A percentile compares a stretch with the other conserved stretches of the same genome.
These are phyloP conservation scores for Bombardia bombarda DNA, from an alignment of 495 filamentous ascomycete genomes.

Conservation along the genomic window DNA sequence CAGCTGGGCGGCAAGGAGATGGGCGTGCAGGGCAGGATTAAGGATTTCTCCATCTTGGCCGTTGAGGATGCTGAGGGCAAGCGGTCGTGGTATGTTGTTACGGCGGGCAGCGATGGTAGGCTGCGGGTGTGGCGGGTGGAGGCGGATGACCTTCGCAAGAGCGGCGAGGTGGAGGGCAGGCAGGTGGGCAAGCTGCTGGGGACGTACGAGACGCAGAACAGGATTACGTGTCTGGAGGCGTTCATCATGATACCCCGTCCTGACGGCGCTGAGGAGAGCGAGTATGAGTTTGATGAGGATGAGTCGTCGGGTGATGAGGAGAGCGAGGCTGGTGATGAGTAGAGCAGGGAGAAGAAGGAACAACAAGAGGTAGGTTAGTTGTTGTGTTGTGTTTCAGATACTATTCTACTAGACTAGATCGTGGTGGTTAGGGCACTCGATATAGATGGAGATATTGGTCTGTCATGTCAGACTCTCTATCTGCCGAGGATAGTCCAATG, in stretches of 20 bases:
- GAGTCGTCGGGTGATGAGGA: slow-evolving; percentile 34
- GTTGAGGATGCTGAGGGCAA: slow-evolving; percentile 23
- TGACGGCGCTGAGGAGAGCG: slow-evolving; percentile 39
- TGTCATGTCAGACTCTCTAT: too few species aligned
- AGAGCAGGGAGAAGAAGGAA: slow-evolving; percentile 6
- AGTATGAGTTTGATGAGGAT: slow-evolving; percentile 36
- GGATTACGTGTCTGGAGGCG: slow-evolving; percentile 81
- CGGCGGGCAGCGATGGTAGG: slow-evolving; percentile 75
- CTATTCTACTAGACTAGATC: too few species aligned
- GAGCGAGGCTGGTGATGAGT: slow-evolving; percentile 42
- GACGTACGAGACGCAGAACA: slow-evolving; percentile 74
- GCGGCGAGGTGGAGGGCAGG: slow-evolving; percentile 23
- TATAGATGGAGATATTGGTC: too few species aligned
- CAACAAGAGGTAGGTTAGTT: too few species aligned
- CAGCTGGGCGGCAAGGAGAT: slow-evolving; percentile 68
- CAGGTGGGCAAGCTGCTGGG: slow-evolving; percentile 68
- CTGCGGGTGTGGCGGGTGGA: slow-evolving; percentile 66
- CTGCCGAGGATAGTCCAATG: too few species aligned
- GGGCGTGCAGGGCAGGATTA: slow-evolving; percentile 64
- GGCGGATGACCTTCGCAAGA: slow-evolving; percentile 29
- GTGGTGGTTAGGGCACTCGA: too few species aligned
- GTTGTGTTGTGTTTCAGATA: too few species aligned
- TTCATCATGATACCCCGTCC: slow-evolving; percentile 71
- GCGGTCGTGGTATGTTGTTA: slow-evolving; percentile 51
- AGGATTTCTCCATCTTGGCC: slow-evolving; percentile 70